Evolutionary conservation across 75 land plant species (phyloP).

Genomic region (Azolla pinnata): DNA sequence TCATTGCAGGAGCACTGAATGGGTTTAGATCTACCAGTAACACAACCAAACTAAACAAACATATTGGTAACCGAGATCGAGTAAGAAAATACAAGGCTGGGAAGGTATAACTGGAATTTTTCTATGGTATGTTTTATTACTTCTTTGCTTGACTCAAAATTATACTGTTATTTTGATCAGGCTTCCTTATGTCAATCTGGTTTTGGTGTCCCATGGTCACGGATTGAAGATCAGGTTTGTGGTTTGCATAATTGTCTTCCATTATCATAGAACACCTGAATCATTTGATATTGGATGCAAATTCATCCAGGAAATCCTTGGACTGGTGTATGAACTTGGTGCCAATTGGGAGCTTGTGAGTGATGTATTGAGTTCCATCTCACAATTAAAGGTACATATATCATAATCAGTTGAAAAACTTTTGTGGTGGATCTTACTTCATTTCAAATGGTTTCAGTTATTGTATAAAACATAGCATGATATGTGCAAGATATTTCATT

Average conservation of each 20-base stretch:
- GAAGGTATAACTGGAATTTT: conserved; percentile 57
- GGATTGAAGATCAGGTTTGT: conserved; percentile 84
- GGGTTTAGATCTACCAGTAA: conserved; percentile 57
- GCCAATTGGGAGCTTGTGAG: conserved; percentile 95
- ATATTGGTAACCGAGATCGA: conserved; percentile 59
- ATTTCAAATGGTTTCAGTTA: no score
- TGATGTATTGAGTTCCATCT: conserved; percentile 70
- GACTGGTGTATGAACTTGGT: conserved; percentile 91
- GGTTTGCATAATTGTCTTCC: no score
- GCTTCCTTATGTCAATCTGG: conserved; percentile 41
- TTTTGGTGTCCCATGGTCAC: conserved; percentile 71
- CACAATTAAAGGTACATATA: conserved; percentile 74
- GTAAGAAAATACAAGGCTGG: conserved; percentile 40
- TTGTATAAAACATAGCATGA: no score
- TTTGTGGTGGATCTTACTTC: no score
- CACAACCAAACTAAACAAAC: conserved; percentile 51
- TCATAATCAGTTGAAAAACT: no score
- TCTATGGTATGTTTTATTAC: no score
- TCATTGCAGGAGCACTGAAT: conserved; percentile 43
- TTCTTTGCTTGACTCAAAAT: no score
- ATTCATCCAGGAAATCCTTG: conserved; percentile 87
- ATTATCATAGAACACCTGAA: no score
- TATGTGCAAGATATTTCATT: no score
- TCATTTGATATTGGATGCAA: conserved; percentile 1
- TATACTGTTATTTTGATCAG: conserved; percentile 27